Evolutionary conservation across 2,329 filamentous ascomycete species (phyloP).

Genomic region (Fusarium zealandicum): DNA sequence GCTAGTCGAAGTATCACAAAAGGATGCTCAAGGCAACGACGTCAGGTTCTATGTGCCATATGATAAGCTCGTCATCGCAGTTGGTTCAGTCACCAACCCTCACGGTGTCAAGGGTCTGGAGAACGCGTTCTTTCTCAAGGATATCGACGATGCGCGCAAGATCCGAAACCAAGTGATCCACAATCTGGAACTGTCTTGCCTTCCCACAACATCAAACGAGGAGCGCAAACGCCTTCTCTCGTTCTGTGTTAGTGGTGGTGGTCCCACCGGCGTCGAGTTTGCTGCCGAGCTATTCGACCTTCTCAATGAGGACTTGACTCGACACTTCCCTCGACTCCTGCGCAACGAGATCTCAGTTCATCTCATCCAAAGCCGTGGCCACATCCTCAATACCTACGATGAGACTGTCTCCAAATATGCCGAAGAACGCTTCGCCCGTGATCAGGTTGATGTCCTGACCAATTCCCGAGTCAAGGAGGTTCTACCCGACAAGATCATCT

Average conservation of each 20-base stretch:
- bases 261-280: slow-evolving; percentile 96
- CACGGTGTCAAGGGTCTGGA: slow-evolving; percentile 96
- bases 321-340: slow-evolving; percentile 85
- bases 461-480: slow-evolving; percentile 95
- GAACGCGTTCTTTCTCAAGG: slow-evolving; percentile 93
- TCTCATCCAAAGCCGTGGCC: slow-evolving; percentile 90
- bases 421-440: slow-evolving; percentile 87
- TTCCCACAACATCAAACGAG: slow-evolving; percentile 90
- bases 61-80: slow-evolving; percentile 92
- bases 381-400: slow-evolving; percentile 98
- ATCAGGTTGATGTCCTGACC: slow-evolving; percentile 89
- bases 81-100: slow-evolving; percentile 91
- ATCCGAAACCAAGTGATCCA: slow-evolving; percentile 89
- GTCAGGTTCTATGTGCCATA: slow-evolving; percentile 92
- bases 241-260: slow-evolving; percentile 95
- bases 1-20: slow-evolving; percentile 83
- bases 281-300: slow-evolving; percentile 96
- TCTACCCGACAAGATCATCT: slow-evolving; percentile 81
- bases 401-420: slow-evolving; percentile 92
- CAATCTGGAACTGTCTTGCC: slow-evolving; percentile 87
- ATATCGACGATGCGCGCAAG: slow-evolving; percentile 87
- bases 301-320: slow-evolving; percentile 89
- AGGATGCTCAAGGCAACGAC: slow-evolving; percentile 74
- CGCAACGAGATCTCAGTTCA: slow-evolving; percentile 98
- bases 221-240: slow-evolving; percentile 88